Evolutionary conservation across 23 red algal genomes (phyloP).

Genomic region (Chondrus crispus): DNA sequence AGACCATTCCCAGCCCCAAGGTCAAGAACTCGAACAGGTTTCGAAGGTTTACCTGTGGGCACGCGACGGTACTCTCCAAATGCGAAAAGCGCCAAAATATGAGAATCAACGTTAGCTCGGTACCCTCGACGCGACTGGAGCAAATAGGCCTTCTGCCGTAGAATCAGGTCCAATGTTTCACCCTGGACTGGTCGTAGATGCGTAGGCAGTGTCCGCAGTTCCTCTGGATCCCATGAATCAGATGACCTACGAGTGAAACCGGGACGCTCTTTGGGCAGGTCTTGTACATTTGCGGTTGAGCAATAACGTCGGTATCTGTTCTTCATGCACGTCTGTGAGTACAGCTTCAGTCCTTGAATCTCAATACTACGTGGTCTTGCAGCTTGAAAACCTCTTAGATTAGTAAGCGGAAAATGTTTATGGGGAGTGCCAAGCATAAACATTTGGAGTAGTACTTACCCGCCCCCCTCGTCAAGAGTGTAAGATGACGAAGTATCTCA

Average conservation of each 20-base stretch:
- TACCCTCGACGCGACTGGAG: constrained; percentile 48
- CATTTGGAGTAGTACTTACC: no score
- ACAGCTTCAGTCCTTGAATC: no score
- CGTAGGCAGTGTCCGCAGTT: constrained; percentile 13
- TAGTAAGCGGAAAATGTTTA: no score
- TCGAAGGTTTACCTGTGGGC: not conserved
- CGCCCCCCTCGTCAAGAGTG: no score
- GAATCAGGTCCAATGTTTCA: constrained; percentile 62
- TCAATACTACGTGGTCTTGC: no score
- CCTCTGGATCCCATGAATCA: constrained; percentile 22
- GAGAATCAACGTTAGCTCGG: constrained; percentile 46
- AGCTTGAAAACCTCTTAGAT: no score
- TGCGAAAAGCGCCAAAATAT: constrained; percentile 43
- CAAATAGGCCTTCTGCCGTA: constrained; percentile 49
- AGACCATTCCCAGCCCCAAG: constrained; percentile 42
- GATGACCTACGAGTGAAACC: constrained; percentile 32
- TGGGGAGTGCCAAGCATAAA: no score
- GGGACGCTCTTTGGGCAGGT: no score
- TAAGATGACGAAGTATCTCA: no score
- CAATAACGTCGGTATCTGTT: no score
- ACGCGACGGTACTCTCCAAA: not conserved
- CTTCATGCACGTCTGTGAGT: no score
- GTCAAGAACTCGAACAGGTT: constrained; percentile 43
- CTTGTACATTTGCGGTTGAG: no score
- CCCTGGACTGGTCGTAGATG: constrained; percentile 15